phyloP scores from a whole-genome alignment of 345 rosid genomes.

The Acer yangbiense region DNA sequence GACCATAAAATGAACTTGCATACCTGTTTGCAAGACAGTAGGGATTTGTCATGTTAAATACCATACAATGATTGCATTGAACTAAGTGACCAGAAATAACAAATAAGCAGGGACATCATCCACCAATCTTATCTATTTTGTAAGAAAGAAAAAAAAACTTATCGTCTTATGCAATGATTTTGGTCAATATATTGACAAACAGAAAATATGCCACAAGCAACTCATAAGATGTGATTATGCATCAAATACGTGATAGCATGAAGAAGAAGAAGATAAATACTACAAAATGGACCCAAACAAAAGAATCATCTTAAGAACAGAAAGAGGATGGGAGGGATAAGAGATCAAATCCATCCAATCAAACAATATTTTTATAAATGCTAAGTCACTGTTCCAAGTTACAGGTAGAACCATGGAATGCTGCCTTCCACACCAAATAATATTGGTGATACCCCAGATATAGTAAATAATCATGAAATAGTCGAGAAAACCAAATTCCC shows the following conservation, averaged over 20 bases:
- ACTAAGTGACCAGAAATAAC: neutral
- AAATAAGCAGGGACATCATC: neutral
- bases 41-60: slow-evolving; percentile 15
- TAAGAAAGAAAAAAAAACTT: neutral
- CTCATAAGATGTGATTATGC: neutral
- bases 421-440: too few species aligned
- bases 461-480: too few species aligned
- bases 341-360: too few species aligned
- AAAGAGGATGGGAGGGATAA: neutral
- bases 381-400: too few species aligned
- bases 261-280: neutral
- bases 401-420: too few species aligned
- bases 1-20: slow-evolving; percentile 96
- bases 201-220: neutral
- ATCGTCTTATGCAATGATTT: neutral
- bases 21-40: slow-evolving; percentile 50
- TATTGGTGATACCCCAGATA: too few species aligned
- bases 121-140: neutral
- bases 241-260: neutral
- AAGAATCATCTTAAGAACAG: neutral
- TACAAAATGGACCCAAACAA: neutral
- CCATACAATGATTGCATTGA: slow-evolving; percentile 4
- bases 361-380: too few species aligned
- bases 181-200: neutral
- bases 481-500: too few species aligned